Conservation (phyloP, 2,329 filamentous ascomycete genomes). For the Colletotrichum sp. region DNA sequence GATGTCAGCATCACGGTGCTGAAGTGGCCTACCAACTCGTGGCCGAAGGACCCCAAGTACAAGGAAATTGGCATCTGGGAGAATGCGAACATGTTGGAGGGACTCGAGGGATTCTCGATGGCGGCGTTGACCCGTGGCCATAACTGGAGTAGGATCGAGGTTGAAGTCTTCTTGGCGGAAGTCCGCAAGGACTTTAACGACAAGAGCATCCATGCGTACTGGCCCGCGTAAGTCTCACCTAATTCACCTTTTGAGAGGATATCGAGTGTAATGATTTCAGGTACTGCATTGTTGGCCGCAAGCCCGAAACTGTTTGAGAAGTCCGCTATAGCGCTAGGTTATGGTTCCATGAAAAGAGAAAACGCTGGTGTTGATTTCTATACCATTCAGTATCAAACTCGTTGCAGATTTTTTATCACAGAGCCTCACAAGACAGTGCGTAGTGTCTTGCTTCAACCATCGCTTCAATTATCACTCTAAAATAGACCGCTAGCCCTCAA, state of each 20-base stretch:
- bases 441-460: neutral
- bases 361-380: neutral
- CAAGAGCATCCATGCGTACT: conserved; percentile 27
- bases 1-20: conserved; percentile 52
- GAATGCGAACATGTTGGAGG: neutral
- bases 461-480: neutral
- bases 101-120: neutral
- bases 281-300: neutral
- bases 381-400: neutral
- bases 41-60: conserved; percentile 53
- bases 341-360: neutral
- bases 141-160: conserved; percentile 24
- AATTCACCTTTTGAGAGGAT: neutral
- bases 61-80: conserved; percentile 51
- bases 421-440: fast-evolving
- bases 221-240: neutral
- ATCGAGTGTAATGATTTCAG: neutral
- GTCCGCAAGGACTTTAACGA: conserved; percentile 26
- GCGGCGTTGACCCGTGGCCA: conserved; percentile 1
- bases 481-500: neutral
- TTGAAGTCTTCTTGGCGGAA: conserved; percentile 24
- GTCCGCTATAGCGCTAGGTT: neutral
- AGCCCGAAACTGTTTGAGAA: neutral
- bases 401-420: neutral
- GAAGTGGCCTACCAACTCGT: conserved; percentile 55